phyloP scores from a whole-genome alignment of 257 asterid species.

The Sherardia arvensis region DNA sequence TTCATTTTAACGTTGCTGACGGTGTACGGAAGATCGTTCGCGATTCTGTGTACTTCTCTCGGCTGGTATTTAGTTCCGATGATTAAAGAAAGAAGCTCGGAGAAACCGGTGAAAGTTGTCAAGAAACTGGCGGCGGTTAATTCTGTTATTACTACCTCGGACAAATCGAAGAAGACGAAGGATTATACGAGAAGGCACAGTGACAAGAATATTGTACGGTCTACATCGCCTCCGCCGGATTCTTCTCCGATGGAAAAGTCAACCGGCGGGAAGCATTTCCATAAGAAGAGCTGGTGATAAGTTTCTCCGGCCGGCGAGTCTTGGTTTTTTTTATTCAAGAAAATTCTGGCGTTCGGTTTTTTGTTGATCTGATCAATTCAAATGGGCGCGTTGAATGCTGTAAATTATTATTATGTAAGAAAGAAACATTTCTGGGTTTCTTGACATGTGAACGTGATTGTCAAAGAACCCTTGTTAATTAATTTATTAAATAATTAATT shows the following conservation, averaged over 20 bases:
- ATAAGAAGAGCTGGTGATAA: conserved; percentile 26
- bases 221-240: neutral
- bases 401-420: neutral
- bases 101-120: neutral
- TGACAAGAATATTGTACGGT: neutral
- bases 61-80: conserved; percentile 43
- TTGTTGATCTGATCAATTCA: conserved; percentile 6
- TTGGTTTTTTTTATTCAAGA: neutral
- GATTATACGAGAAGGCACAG: conserved; percentile 18
- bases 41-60: conserved; percentile 44
- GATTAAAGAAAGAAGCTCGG: conserved; percentile 5
- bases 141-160: neutral
- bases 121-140: neutral
- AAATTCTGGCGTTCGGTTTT: neutral
- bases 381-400: neutral
- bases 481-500: neutral
- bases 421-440: neutral
- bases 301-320: neutral
- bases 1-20: conserved; percentile 35
- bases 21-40: conserved; percentile 38
- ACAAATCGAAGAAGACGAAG: conserved; percentile 15
- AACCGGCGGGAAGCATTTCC: conserved; percentile 13
- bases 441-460: neutral
- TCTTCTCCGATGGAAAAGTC: conserved; percentile 9
- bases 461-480: neutral